These are phyloP conservation scores for Fraxinus sp. DNA, from an alignment of 305 asterid species.

Conservation along the genomic window DNA sequence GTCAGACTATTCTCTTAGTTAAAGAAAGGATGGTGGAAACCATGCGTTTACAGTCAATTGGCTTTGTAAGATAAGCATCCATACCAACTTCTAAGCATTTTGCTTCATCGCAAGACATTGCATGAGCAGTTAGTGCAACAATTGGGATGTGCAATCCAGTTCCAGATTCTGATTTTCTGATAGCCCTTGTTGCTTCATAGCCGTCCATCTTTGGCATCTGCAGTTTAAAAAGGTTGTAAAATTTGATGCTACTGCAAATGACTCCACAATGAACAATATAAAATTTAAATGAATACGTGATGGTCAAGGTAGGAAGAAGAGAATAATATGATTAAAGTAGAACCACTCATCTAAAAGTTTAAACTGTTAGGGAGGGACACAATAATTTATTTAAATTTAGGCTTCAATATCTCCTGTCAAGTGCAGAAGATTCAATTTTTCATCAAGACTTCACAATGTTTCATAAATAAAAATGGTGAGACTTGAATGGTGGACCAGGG, in stretches of 20 bases:
- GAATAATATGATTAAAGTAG: neutral
- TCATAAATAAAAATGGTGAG: neutral
- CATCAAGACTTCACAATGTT: neutral
- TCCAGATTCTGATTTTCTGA: constrained; percentile 63
- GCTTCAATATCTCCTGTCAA: neutral
- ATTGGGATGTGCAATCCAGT: constrained; percentile 69
- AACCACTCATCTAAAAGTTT: neutral
- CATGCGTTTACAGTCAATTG: constrained; percentile 81
- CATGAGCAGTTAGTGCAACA: constrained; percentile 94
- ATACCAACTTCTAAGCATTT: constrained; percentile 89
- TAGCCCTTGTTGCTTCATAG: constrained; percentile 87
- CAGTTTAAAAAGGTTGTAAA: neutral
- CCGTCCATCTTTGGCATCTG: constrained; percentile 99
- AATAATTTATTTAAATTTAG: neutral
- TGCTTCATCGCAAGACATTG: constrained; percentile 89
- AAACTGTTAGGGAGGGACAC: neutral
- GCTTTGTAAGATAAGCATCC: constrained; percentile 95
- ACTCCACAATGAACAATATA: neutral
- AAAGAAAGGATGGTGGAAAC: constrained; percentile 77
- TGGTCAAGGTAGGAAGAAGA: neutral
- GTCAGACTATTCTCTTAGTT: constrained; percentile 39
- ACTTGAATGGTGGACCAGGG: neutral
- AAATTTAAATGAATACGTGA: neutral
- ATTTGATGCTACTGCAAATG: neutral
- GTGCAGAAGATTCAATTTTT: neutral